Evolutionary conservation across 257 asterid genomes (phyloP).

Genomic region (Parsonsia alboflavescens): DNA sequence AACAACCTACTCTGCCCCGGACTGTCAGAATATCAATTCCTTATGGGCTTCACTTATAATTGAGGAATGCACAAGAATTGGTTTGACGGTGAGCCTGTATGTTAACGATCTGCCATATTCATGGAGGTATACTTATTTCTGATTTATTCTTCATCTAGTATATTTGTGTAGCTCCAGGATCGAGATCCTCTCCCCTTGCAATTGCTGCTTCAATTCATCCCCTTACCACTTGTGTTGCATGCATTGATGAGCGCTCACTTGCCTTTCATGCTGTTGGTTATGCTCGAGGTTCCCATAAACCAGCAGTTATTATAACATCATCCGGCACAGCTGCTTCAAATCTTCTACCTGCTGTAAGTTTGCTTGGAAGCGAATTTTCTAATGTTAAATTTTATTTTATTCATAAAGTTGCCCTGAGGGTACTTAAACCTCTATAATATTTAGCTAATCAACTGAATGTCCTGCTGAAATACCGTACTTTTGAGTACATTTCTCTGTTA

Average conservation of each 20-base stretch:
- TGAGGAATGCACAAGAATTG: conserved; percentile 94
- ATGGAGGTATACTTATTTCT: conserved; percentile 21
- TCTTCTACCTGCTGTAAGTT: conserved; percentile 96
- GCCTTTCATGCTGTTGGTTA: conserved; percentile 97
- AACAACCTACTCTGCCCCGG: conserved; percentile 30
- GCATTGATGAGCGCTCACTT: conserved; percentile 93
- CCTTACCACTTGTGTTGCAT: conserved; percentile 72
- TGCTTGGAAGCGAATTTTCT: neutral
- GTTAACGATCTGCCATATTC: conserved; percentile 13
- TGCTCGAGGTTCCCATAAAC: conserved; percentile 81
- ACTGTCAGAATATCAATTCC: conserved; percentile 67
- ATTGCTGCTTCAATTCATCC: conserved; percentile 95
- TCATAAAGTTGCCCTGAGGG: neutral
- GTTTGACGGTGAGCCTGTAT: conserved; percentile 70
- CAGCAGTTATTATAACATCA: conserved; percentile 87
- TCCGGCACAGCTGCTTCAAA: conserved; percentile 98
- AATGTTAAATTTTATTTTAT: neutral
- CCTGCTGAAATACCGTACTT: neutral
- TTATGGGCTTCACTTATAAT: conserved; percentile 91
- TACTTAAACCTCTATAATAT: neutral
- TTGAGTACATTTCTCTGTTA: neutral
- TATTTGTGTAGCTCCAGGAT: conserved; percentile 97
- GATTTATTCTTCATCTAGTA: conserved; percentile 56
- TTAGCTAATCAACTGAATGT: neutral
- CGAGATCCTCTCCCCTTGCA: conserved; percentile 94